A percentile compares a stretch with the other conserved stretches of the same genome.
Evolutionary conservation across 2,329 filamentous ascomycete species (phyloP).

Genomic region (Pseudogymnoascus pannorum): DNA sequence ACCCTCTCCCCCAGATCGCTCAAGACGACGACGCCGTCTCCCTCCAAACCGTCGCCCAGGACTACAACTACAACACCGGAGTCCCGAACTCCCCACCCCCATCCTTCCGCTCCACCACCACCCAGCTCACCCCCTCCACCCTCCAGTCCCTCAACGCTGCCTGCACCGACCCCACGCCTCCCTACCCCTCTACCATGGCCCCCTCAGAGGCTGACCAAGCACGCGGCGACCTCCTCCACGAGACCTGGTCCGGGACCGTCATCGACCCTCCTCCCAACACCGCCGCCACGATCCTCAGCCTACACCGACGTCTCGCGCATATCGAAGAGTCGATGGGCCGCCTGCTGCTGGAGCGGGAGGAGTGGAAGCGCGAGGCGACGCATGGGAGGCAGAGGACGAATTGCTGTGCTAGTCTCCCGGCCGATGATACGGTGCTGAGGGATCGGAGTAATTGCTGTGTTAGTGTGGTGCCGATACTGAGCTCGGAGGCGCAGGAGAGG

Average conservation of each 20-base stretch:
- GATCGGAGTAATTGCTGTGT: not conserved
- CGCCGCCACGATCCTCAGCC: not conserved
- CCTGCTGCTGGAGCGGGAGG: not conserved
- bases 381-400: not conserved
- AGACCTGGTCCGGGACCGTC: not conserved
- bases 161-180: not conserved
- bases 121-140: not conserved
- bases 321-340: not conserved
- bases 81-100: constrained; percentile 8
- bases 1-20: not conserved
- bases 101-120: constrained; percentile 10
- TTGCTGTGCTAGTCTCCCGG: not conserved
- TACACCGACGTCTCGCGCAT: not conserved
- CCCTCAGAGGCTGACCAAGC: not conserved
- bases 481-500: not conserved
- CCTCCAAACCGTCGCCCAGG: constrained; percentile 1
- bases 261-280: not conserved
- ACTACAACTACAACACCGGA: constrained; percentile 8
- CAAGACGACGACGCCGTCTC: constrained; percentile 9
- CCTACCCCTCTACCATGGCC: not conserved
- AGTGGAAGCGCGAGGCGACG: not conserved
- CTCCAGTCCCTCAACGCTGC: not conserved
- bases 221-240: not conserved
- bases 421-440: not conserved
- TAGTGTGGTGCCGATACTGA: not conserved